Evolutionary conservation across 176 grass and related monocot genomes (phyloP).

Genomic region (Themeda triandra): DNA sequence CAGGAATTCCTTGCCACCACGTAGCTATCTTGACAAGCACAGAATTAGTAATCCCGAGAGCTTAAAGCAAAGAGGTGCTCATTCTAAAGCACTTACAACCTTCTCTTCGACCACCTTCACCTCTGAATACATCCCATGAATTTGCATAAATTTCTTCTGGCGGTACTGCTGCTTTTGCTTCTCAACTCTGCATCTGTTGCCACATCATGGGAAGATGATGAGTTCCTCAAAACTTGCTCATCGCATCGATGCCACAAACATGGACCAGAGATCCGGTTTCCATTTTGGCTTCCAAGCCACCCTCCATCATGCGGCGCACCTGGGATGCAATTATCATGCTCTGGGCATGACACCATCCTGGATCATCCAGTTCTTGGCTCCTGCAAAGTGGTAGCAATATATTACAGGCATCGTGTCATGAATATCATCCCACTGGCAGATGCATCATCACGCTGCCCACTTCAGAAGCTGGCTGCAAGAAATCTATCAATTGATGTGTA

Average conservation of each 20-base stretch:
- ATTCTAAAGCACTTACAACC: too few relatives aligned
- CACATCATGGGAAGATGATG: not conserved
- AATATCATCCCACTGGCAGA: not conserved
- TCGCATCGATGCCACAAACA: slow-evolving; percentile 22
- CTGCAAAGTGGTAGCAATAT: slow-evolving; percentile 36
- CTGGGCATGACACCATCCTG: slow-evolving; percentile 29
- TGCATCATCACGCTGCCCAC: slow-evolving; percentile 24
- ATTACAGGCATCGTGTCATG: slow-evolving; percentile 11
- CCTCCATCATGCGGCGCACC: slow-evolving; percentile 5
- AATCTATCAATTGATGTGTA: slow-evolving; percentile 27
- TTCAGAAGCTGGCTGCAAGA: slow-evolving; percentile 24
- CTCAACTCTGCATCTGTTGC: not conserved
- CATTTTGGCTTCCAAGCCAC: slow-evolving; percentile 11
- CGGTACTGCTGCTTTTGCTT: slow-evolving; percentile 1
- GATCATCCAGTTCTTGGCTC: slow-evolving; percentile 26
- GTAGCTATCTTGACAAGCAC: not conserved
- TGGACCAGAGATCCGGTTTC: slow-evolving; percentile 44
- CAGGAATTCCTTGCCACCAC: not conserved
- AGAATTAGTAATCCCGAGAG: not conserved
- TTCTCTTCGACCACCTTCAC: not conserved
- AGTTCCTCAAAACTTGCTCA: slow-evolving; percentile 36
- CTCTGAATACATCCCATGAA: not conserved
- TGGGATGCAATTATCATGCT: slow-evolving; percentile 56
- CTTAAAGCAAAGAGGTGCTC: not conserved
- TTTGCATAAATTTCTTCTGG: not conserved